phyloP scores from a whole-genome alignment of 1,284 basidiomycete genomes.

The Moesziomyces aphidis region DNA sequence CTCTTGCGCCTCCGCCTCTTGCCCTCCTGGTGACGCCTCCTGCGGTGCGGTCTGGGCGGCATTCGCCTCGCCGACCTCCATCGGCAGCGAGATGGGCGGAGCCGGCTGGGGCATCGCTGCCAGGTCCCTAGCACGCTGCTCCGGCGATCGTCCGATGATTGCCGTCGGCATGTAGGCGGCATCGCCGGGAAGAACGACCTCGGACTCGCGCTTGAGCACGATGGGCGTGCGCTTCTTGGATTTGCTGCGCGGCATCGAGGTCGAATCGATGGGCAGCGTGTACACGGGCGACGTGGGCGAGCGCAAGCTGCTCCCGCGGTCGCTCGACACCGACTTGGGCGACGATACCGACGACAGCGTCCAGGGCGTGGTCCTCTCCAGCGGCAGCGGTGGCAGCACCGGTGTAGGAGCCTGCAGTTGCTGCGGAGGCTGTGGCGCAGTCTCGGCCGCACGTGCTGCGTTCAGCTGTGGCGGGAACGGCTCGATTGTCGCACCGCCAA shows the following conservation, averaged over 20 bases:
- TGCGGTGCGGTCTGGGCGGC: too few relatives aligned
- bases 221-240: constrained; percentile 38
- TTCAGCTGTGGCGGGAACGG: constrained; percentile 41
- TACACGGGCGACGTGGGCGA: constrained; percentile 27
- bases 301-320: constrained; percentile 23
- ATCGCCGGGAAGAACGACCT: constrained; percentile 37
- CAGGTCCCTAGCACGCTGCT: constrained; percentile 14
- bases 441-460: constrained; percentile 8
- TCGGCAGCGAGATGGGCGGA: neutral
- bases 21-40: too few relatives aligned
- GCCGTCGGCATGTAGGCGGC: constrained; percentile 22
- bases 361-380: constrained; percentile 23
- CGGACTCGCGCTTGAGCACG: constrained; percentile 45
- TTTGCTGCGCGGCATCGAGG: constrained; percentile 20
- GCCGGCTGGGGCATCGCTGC: constrained; percentile 1
- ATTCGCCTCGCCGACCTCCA: neutral
- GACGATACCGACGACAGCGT: constrained; percentile 25
- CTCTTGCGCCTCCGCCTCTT: neutral
- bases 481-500: constrained; percentile 40
- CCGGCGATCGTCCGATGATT: constrained; percentile 18
- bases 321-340: constrained; percentile 4
- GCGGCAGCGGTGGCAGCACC: constrained; percentile 3
- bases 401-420: constrained; percentile 10
- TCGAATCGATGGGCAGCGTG: constrained; percentile 43
- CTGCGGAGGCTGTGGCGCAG: neutral